Percentiles rank a stretch among this genome's conserved stretches.
These are phyloP conservation scores for Camellia japonica DNA, from an alignment of 148 eudicot species.

Conservation along the genomic window DNA sequence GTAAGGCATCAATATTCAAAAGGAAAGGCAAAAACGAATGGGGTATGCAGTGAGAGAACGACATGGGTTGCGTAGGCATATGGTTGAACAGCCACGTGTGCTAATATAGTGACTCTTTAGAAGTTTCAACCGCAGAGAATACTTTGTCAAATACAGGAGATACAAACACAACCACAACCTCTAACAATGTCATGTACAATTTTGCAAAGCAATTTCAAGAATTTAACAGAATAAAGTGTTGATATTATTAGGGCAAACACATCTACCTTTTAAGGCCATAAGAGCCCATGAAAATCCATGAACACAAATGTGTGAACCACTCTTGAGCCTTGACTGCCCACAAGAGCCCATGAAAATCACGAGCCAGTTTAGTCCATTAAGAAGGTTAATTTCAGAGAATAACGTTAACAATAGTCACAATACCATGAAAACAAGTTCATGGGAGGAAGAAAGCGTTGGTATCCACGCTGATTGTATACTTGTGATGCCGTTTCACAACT, in stretches of 20 bases:
- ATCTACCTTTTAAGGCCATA: neutral
- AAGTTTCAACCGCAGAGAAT: neutral
- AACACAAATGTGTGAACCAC: neutral
- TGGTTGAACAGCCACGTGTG: neutral
- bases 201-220: neutral
- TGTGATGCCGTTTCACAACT: neutral
- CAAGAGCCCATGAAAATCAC: neutral
- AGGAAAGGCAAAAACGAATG: too few species aligned
- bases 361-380: neutral
- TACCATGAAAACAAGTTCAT: neutral
- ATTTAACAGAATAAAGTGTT: neutral
- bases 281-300: neutral
- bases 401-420: neutral
- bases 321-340: neutral
- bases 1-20: too few species aligned
- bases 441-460: neutral
- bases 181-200: neutral
- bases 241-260: neutral
- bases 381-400: neutral
- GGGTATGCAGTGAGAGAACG: too few species aligned
- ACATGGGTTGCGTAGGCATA: neutral
- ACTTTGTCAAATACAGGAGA: neutral
- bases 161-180: neutral
- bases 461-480: neutral
- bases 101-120: neutral